phyloP scores from a whole-genome alignment of 73 alveolate genomes.

The Stentor coeruleus region DNA sequence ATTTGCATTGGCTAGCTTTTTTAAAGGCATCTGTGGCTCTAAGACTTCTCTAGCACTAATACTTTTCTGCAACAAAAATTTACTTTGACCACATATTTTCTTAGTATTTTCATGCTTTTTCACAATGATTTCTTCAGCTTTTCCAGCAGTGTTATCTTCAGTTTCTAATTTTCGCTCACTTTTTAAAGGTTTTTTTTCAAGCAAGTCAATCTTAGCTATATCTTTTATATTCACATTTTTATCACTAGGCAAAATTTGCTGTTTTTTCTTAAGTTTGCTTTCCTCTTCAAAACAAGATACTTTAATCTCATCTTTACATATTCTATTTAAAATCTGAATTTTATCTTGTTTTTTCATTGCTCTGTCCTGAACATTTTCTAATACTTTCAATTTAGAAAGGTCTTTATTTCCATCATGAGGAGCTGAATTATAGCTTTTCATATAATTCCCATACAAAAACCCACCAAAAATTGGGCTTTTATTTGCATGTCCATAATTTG shows the following conservation, averaged over 20 bases:
- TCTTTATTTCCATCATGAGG: conserved; percentile 88
- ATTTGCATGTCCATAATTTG: conserved; percentile 90
- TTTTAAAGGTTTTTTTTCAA: background rate
- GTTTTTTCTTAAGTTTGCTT: background rate
- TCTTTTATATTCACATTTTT: background rate
- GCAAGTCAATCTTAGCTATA: background rate
- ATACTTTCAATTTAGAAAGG: conserved; percentile 79
- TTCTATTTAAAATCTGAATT: background rate
- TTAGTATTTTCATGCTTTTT: background rate
- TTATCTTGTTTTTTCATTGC: background rate
- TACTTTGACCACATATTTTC: background rate
- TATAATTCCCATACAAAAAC: conserved; percentile 82
- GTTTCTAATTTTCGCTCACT: background rate
- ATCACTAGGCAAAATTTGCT: background rate
- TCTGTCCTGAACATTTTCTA: conserved; percentile 27
- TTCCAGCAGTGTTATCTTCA: background rate
- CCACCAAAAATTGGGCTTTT: conserved; percentile 94
- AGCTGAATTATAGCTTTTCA: conserved; percentile 86
- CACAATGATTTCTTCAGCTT: background rate
- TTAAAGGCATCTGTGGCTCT: no score
- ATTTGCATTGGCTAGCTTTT: no score
- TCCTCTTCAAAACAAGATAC: background rate
- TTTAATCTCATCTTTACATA: background rate
- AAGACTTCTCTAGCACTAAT: no score
- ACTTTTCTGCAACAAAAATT: no score